Conservation (phyloP, 257 asterid genomes). For the Salvia hispanica region DNA sequence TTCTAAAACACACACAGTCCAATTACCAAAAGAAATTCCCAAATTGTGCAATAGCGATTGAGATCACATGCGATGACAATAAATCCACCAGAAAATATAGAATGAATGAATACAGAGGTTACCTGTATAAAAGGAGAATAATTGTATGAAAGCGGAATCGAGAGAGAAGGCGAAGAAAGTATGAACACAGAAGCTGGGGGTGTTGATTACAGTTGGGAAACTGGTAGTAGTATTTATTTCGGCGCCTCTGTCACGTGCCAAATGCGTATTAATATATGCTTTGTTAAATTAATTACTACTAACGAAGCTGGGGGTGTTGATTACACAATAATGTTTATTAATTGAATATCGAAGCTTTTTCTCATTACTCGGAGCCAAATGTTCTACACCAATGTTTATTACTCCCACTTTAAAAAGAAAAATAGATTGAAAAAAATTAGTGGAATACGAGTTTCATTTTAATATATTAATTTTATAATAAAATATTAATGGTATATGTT, state of each 20-base stretch:
- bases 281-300: no score
- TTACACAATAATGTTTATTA: no score
- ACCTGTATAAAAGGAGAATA: conserved; percentile 19
- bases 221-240: neutral
- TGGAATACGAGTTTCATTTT: no score
- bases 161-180: conserved; percentile 9
- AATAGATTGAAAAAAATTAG: no score
- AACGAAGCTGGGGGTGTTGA: no score
- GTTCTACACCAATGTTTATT: no score
- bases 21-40: neutral
- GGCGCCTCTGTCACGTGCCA: conserved; percentile 4
- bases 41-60: neutral
- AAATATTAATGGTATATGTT: no score
- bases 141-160: neutral
- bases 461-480: no score
- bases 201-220: neutral
- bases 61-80: conserved; percentile 1
- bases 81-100: conserved; percentile 9
- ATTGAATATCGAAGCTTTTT: no score
- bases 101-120: conserved; percentile 10
- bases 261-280: no score
- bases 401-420: no score
- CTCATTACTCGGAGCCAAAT: no score
- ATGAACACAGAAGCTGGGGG: conserved; percentile 9
- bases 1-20: conserved; percentile 1